Base-by-base conservation (phyloP, 306 rosid genomes). In the Inga leiocalycina region DNA sequence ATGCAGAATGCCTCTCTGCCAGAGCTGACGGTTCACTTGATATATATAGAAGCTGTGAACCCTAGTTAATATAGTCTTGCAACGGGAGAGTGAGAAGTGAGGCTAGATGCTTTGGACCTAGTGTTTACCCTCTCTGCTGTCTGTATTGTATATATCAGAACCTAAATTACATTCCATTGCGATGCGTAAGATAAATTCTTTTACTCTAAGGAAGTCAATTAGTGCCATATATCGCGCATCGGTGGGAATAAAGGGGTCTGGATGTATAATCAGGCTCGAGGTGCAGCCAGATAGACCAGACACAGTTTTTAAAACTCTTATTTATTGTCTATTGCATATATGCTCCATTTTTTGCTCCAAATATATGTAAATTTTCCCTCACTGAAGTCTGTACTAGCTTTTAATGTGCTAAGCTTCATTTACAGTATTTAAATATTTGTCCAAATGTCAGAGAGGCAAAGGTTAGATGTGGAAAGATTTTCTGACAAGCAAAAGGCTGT, bases 381-480 rank as follows among this genome's bases (percentile, higher is more conserved):
- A 13, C 64, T 41, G 20, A 82, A 20, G n/a, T 19, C 19, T 74
- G 17, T 27, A 62, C 66, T 64, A 16, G 77, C 71, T 61, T 76
- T 75, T 45, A 34, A 75, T 59, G 17, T 74, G 71, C 70, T 79
- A 46, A 30, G 13, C 54, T 61, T 83, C 34, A 52, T 71, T 44
- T 80, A 65, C 35, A 71, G 9, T 27, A 37, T 80, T 51, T 24
- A 46, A 10, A 69, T 78, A 62, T 81, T 32, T 79, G 57, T 56
- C 71, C 51, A 83, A 17, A 79, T 85, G 76, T 78, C 91, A 91
- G 97, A 80, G 79, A 59, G 80, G 51, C 86, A 88, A 84, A 80
- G 46, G 11, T 62, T 72, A 56, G 86, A 89, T 48, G 35, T 91
- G 73, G 87, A 79, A 66, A 88, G 90, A 87, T 89, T 44, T 54